phyloP scores from a whole-genome alignment of 345 rosid species.

The Syzygium jambos region DNA sequence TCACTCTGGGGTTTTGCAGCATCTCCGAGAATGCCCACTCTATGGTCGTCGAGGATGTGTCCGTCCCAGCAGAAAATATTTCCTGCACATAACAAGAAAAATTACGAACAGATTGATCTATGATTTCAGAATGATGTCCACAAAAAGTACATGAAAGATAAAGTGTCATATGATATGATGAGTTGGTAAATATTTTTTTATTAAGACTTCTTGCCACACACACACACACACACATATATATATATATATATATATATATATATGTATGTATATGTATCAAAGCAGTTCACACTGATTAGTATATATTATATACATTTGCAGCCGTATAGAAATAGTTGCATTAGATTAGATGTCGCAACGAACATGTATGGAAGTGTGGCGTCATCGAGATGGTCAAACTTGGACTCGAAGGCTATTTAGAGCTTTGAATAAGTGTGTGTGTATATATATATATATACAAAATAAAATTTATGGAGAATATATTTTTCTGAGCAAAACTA shows the following conservation, averaged over 20 bases:
- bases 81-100: not conserved
- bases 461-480: too few relatives aligned
- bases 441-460: not conserved
- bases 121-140: not conserved
- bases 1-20: constrained; percentile 2
- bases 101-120: not conserved
- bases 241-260: too few relatives aligned
- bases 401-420: not conserved
- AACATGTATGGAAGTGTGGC: not conserved
- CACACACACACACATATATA: too few relatives aligned
- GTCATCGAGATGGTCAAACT: not conserved
- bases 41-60: constrained; percentile 5
- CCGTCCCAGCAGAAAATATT: constrained; percentile 1
- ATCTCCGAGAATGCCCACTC: constrained; percentile 15
- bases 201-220: too few relatives aligned
- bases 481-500: not conserved
- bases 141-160: not conserved
- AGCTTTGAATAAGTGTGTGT: not conserved
- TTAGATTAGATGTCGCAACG: not conserved
- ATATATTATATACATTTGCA: too few relatives aligned
- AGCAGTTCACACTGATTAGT: too few relatives aligned
- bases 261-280: too few relatives aligned
- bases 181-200: too few relatives aligned
- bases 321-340: not conserved
- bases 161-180: not conserved